These are phyloP conservation scores for Trametes cingulata DNA, from an alignment of 768 basidiomycete genomes.

Conservation along the genomic window DNA sequence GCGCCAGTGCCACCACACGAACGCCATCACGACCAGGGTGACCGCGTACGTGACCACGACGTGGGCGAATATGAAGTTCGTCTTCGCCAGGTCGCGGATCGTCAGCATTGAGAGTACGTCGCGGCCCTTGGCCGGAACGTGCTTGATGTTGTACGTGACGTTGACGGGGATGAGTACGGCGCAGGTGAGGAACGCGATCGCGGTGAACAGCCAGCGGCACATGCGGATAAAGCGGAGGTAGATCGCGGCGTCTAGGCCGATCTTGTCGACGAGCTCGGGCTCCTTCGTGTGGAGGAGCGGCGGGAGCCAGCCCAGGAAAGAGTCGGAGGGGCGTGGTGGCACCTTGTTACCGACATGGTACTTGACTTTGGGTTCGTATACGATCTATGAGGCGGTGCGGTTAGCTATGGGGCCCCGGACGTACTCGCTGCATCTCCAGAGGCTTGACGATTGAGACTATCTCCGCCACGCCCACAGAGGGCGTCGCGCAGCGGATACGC, in stretches of 20 bases:
- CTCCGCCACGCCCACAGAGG: too few species aligned
- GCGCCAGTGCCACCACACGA: conserved; percentile 74
- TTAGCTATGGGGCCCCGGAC: background rate
- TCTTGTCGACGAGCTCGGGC: conserved; percentile 82
- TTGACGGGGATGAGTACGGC: conserved; percentile 85
- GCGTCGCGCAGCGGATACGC: too few species aligned
- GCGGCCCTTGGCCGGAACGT: conserved; percentile 52
- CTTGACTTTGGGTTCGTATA: conserved; percentile 94
- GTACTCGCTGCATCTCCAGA: too few species aligned
- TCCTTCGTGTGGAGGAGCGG: conserved; percentile 84
- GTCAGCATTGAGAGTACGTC: conserved; percentile 80
- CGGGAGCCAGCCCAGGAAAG: conserved; percentile 86
- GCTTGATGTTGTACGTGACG: conserved; percentile 74
- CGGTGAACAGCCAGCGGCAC: conserved; percentile 70
- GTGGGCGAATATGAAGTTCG: conserved; percentile 77
- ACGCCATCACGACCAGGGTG: conserved; percentile 69
- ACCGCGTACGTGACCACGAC: conserved; percentile 83
- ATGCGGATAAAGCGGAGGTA: conserved; percentile 92
- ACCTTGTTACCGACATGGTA: conserved; percentile 78
- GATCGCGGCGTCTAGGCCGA: conserved; percentile 91
- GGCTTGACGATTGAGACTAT: too few species aligned
- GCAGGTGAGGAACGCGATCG: conserved; percentile 64
- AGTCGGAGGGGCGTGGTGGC: conserved; percentile 80
- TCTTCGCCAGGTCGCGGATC: conserved; percentile 72
- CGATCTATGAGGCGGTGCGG: conserved; percentile 48